Conservation (phyloP, 2,329 filamentous ascomycete species). For the Calycina herbarum region DNA sequence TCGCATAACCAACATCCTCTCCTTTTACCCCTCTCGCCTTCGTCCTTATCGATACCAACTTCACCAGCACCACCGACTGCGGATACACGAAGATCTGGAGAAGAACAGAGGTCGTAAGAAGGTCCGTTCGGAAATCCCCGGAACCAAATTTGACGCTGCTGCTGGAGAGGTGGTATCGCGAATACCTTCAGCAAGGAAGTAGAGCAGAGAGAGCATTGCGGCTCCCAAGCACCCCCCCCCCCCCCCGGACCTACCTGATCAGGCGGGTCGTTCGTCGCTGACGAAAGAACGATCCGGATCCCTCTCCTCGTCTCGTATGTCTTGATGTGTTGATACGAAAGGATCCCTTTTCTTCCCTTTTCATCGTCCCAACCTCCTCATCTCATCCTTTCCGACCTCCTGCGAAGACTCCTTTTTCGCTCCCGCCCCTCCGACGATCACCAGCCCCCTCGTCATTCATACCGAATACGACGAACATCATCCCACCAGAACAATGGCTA, state of each 20-base stretch:
- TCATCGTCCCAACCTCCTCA: slow-evolving; percentile 25
- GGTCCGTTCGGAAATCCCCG: background rate
- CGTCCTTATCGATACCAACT: background rate
- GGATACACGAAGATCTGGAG: slow-evolving; percentile 15
- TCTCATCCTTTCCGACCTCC: slow-evolving; percentile 17
- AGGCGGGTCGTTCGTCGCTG: background rate
- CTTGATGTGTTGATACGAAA: slow-evolving; percentile 28
- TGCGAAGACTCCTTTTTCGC: slow-evolving; percentile 19
- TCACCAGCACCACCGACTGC: slow-evolving; percentile 20
- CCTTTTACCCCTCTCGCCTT: slow-evolving; percentile 6
- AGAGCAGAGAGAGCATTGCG: slow-evolving; percentile 19
- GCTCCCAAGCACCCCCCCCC: slow-evolving; percentile 15
- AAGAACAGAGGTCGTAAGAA: slow-evolving; percentile 6
- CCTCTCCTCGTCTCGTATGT: slow-evolving; percentile 24
- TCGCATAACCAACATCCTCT: slow-evolving; percentile 21
- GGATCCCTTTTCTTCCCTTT: slow-evolving; percentile 10
- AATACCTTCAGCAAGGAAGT: slow-evolving; percentile 4
- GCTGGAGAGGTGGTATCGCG: slow-evolving; percentile 24
- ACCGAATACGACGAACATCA: slow-evolving; percentile 9
- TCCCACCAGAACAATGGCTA: slow-evolving; percentile 45
- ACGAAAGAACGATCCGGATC: slow-evolving; percentile 14
- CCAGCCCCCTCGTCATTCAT: slow-evolving; percentile 31
- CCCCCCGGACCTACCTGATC: slow-evolving; percentile 22
- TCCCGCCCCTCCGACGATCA: slow-evolving; percentile 20
- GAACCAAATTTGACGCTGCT: slow-evolving; percentile 13